Evolutionary conservation across 164 flowering plant genomes (phyloP).

Genomic region (Protea cynaroides): DNA sequence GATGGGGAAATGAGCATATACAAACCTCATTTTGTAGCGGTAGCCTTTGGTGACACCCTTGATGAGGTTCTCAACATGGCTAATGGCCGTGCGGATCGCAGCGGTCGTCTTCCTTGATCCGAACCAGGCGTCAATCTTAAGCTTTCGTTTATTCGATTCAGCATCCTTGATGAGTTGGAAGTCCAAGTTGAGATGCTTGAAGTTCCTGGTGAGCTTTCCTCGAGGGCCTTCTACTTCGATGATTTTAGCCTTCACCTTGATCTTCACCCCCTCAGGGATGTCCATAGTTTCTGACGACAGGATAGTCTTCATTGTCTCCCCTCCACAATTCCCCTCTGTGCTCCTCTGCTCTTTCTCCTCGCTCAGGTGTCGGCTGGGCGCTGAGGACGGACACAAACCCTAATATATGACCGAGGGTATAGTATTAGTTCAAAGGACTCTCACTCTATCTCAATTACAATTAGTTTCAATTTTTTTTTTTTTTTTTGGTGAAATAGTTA

Average conservation of each 20-base stretch:
- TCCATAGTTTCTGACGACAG: slow-evolving; percentile 56
- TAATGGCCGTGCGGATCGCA: slow-evolving; percentile 21
- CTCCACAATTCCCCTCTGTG: background rate
- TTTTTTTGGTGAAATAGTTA: too few relatives aligned
- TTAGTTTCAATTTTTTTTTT: too few relatives aligned
- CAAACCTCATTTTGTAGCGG: slow-evolving; percentile 64
- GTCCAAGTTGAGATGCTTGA: slow-evolving; percentile 64
- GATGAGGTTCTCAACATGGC: slow-evolving; percentile 55
- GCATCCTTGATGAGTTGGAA: slow-evolving; percentile 50
- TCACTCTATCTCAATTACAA: too few relatives aligned
- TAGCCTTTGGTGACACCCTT: slow-evolving; percentile 63
- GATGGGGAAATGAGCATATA: slow-evolving; percentile 70
- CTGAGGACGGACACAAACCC: too few relatives aligned
- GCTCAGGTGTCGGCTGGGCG: too few relatives aligned
- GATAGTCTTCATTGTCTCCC: slow-evolving; percentile 43
- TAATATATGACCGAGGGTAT: too few relatives aligned
- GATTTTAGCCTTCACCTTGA: slow-evolving; percentile 46
- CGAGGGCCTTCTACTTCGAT: slow-evolving; percentile 60
- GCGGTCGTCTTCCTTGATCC: slow-evolving; percentile 58
- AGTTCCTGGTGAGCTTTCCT: slow-evolving; percentile 49
- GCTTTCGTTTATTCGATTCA: slow-evolving; percentile 47
- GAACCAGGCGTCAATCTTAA: slow-evolving; percentile 64
- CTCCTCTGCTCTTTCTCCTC: too few relatives aligned
- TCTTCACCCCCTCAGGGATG: slow-evolving; percentile 49
- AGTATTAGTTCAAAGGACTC: too few relatives aligned